Conservation (phyloP, 2,329 filamentous ascomycete species). For the Colletotrichum salicis region DNA sequence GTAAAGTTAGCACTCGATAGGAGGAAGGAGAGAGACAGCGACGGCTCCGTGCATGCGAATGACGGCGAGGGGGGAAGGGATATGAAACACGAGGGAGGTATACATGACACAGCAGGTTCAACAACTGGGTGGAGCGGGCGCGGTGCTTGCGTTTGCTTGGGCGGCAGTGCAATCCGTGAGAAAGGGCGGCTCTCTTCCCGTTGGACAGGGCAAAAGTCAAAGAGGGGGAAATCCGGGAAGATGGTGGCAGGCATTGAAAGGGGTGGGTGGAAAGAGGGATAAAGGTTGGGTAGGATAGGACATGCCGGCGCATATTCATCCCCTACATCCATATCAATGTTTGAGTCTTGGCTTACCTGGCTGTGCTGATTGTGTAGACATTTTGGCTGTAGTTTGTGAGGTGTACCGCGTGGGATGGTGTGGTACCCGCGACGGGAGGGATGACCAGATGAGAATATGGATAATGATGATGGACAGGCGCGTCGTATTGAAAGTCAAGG, state of each 20-base stretch:
- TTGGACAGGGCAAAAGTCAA: constrained; percentile 35
- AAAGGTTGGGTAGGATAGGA: constrained; percentile 17
- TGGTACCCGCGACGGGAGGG: constrained; percentile 30
- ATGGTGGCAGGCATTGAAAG: constrained; percentile 36
- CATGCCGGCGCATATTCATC: constrained; percentile 27
- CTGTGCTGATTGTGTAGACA: constrained; percentile 38
- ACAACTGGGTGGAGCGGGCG: constrained; percentile 50
- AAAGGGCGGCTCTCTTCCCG: constrained; percentile 34
- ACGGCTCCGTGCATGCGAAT: constrained; percentile 53
- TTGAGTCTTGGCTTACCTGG: constrained; percentile 38
- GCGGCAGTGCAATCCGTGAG: constrained; percentile 34
- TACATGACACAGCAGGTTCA: constrained; percentile 56
- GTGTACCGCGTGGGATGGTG: constrained; percentile 2
- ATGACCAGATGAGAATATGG: neutral
- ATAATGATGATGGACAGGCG: constrained; percentile 33
- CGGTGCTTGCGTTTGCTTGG: constrained; percentile 35
- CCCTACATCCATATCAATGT: neutral
- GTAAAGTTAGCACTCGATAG: constrained; percentile 30
- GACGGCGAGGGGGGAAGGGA: constrained; percentile 53
- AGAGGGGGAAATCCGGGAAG: constrained; percentile 31
- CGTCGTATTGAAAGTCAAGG: constrained; percentile 28
- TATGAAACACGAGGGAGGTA: constrained; percentile 59
- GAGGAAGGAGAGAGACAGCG: constrained; percentile 37
- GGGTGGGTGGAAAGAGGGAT: constrained; percentile 28
- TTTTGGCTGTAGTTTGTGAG: constrained; percentile 32